These are phyloP conservation scores for Pisolithus orientalis DNA, from an alignment of 768 basidiomycete species.

Conservation along the genomic window DNA sequence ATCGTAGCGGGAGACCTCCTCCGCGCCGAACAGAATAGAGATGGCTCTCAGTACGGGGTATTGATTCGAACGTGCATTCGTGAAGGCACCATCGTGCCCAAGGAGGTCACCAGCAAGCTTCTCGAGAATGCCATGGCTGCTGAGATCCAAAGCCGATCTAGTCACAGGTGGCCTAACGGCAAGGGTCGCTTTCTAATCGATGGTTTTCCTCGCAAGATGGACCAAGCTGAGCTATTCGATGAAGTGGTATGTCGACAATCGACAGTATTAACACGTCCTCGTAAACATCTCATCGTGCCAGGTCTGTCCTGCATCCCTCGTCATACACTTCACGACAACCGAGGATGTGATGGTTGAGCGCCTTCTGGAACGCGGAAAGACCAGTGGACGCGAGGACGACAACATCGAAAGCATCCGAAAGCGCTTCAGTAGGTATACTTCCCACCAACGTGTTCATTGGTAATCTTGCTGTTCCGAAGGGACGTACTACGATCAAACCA, in stretches of 20 bases:
- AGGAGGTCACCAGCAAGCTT: constrained; percentile 94
- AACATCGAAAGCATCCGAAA: constrained; percentile 91
- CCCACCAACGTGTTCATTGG: background rate
- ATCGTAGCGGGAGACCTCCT: constrained; percentile 89
- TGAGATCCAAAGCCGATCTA: constrained; percentile 40
- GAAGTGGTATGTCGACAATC: constrained; percentile 49
- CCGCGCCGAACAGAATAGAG: constrained; percentile 86
- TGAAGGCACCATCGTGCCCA: constrained; percentile 92
- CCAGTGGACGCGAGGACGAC: constrained; percentile 93
- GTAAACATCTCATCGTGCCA: constrained; percentile 19
- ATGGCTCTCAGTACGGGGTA: constrained; percentile 74
- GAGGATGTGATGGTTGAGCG: constrained; percentile 85
- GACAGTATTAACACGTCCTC: background rate
- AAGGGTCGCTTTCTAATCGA: constrained; percentile 89
- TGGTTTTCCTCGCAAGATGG: constrained; percentile 98
- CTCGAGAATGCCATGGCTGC: constrained; percentile 86
- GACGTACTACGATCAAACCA: constrained; percentile 81
- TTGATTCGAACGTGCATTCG: constrained; percentile 85
- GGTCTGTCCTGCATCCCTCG: constrained; percentile 77
- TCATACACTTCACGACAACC: constrained; percentile 83
- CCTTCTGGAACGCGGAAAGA: constrained; percentile 85
- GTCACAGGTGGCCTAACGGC: constrained; percentile 62
- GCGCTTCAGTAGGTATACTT: constrained; percentile 69
- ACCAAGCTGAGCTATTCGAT: constrained; percentile 92
- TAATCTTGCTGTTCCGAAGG: constrained; percentile 30